These are phyloP conservation scores for Colletotrichum sp. DNA, from an alignment of 2,329 filamentous ascomycete species.

Conservation along the genomic window DNA sequence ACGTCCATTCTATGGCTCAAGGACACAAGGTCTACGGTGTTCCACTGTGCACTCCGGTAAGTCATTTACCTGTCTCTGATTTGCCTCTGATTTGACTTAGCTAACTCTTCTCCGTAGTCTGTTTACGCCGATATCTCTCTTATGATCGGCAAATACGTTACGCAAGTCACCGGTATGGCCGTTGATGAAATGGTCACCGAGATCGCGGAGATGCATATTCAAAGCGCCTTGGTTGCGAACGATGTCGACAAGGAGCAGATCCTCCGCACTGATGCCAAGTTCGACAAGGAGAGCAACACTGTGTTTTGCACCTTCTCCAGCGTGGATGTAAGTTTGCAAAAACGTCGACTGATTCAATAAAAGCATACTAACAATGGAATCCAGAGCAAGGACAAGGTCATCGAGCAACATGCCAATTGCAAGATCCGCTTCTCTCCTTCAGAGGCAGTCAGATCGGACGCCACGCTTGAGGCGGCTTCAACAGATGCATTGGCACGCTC, in stretches of 20 bases:
- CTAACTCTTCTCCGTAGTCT: constrained; percentile 24
- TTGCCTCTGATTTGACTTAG: background rate
- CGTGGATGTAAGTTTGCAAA: background rate
- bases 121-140: constrained; percentile 65
- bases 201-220: constrained; percentile 70
- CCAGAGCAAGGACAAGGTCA: constrained; percentile 58
- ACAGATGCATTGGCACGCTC: background rate
- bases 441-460: background rate
- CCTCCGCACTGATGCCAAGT: constrained; percentile 63
- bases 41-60: constrained; percentile 64
- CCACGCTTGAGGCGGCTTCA: background rate
- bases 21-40: constrained; percentile 73
- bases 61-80: background rate
- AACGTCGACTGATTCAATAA: too few relatives aligned
- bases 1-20: constrained; percentile 63
- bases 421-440: background rate
- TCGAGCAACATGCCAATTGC: constrained; percentile 40
- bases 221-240: constrained; percentile 70
- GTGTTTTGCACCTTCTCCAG: background rate
- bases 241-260: constrained; percentile 56
- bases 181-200: constrained; percentile 63
- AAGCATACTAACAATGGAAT: too few relatives aligned
- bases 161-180: constrained; percentile 65
- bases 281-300: constrained; percentile 49
- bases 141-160: constrained; percentile 67